Evolutionary conservation across 495 filamentous ascomycete species (phyloP).

Genomic region (Neurospora sp.): DNA sequence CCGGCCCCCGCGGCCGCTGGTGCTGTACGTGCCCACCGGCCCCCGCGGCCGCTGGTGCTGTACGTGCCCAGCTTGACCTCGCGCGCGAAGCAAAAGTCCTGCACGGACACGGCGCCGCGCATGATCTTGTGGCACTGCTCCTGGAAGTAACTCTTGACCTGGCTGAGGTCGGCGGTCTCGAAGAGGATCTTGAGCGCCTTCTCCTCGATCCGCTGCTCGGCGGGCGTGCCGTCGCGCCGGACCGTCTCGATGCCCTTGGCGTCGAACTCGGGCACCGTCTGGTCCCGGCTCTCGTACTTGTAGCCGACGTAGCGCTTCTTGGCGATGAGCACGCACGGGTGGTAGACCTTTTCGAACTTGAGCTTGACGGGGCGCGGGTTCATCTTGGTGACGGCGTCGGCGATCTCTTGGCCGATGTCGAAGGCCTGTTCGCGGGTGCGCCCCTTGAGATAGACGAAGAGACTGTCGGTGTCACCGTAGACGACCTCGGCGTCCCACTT

Average conservation of each 20-base stretch:
- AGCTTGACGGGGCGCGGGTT: slow-evolving; percentile 92
- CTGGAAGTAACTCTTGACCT: slow-evolving; percentile 89
- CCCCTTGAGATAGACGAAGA: slow-evolving; percentile 89
- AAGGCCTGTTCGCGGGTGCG: slow-evolving; percentile 83
- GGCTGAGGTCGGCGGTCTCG: slow-evolving; percentile 75
- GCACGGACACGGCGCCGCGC: slow-evolving; percentile 75
- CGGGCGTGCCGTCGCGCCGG: slow-evolving; percentile 84
- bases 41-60: slow-evolving; percentile 56
- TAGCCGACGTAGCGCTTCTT: slow-evolving; percentile 98
- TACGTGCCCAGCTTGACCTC: slow-evolving; percentile 90
- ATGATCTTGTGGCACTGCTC: slow-evolving; percentile 88
- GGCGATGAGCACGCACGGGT: slow-evolving; percentile 83
- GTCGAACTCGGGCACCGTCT: slow-evolving; percentile 83
- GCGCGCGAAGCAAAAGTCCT: slow-evolving; percentile 90
- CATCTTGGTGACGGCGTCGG: slow-evolving; percentile 75
- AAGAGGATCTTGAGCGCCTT: slow-evolving; percentile 80
- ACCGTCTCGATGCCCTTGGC: slow-evolving; percentile 98
- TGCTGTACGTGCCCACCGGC: no score
- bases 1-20: no score
- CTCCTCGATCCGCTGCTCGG: slow-evolving; percentile 96
- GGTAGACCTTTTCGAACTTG: slow-evolving; percentile 98
- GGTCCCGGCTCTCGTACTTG: slow-evolving; percentile 77
- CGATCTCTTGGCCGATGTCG: slow-evolving; percentile 84
- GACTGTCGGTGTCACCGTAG: slow-evolving; percentile 93
- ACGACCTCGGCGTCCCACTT: slow-evolving; percentile 93